Evolutionary conservation across 352 stramenopile genomes (phyloP).

Genomic region (Globisporangium ultimum): DNA sequence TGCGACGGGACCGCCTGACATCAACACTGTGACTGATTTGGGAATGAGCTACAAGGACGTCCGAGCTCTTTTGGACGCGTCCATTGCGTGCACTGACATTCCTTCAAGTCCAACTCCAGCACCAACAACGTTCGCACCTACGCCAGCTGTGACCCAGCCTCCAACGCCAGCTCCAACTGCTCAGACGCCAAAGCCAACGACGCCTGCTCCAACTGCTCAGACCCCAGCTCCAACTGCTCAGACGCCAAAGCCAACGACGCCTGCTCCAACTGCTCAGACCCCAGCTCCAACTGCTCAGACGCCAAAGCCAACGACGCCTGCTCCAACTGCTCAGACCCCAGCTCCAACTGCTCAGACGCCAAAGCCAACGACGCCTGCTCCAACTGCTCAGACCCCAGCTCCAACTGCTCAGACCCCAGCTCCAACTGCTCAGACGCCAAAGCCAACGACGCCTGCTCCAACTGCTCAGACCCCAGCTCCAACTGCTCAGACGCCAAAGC

Average conservation of each 20-base stretch:
- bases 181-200: background rate
- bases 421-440: background rate
- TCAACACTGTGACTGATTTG: constrained; percentile 2
- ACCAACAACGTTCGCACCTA: background rate
- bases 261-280: background rate
- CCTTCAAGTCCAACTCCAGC: background rate
- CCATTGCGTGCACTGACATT: constrained; percentile 1
- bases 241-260: too few relatives aligned
- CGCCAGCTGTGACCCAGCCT: background rate
- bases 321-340: background rate
- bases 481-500: background rate
- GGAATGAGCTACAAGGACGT: constrained; percentile 11
- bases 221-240: background rate
- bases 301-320: background rate
- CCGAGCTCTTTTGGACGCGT: constrained; percentile 4
- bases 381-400: background rate
- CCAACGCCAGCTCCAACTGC: background rate
- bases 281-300: background rate
- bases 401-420: background rate
- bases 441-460: background rate
- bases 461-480: background rate
- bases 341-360: background rate
- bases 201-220: background rate
- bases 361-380: background rate
- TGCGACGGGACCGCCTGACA: background rate